Conservation (phyloP, 768 basidiomycete genomes). For the Tremella mesenterica region DNA sequence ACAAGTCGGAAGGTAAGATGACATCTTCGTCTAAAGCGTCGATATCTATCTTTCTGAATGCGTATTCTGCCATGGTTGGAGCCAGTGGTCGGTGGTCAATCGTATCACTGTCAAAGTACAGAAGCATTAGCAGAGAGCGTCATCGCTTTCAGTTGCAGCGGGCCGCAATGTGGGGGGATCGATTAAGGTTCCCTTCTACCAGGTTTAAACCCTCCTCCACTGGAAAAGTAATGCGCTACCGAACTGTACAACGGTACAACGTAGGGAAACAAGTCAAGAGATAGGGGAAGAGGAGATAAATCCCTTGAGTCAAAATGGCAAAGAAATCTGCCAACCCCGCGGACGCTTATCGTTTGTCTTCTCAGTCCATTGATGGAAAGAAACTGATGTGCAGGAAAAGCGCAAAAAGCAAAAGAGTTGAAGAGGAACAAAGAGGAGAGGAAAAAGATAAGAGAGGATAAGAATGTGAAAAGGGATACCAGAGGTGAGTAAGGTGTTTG, state of each 20-base stretch:
- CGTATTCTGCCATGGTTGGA: constrained; percentile 46
- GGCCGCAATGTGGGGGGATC: not conserved
- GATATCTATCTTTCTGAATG: constrained; percentile 88
- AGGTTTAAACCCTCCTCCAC: too few relatives aligned
- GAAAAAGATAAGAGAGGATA: constrained; percentile 70
- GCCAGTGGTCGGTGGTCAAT: too few relatives aligned
- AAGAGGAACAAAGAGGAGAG: constrained; percentile 93
- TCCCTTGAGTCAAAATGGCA: too few relatives aligned
- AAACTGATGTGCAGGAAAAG: constrained; percentile 58
- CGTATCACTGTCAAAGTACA: not conserved
- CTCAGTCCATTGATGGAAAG: not conserved
- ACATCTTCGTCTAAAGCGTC: constrained; percentile 89
- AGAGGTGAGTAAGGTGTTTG: constrained; percentile 50
- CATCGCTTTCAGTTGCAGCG: too few relatives aligned
- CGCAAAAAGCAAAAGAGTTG: constrained; percentile 84
- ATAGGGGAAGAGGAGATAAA: too few relatives aligned
- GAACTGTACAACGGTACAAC: too few relatives aligned
- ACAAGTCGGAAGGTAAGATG: constrained; percentile 73
- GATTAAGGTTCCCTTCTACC: too few relatives aligned
- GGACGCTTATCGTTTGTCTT: constrained; percentile 70
- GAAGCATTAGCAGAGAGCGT: too few relatives aligned
- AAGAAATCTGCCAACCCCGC: constrained; percentile 85
- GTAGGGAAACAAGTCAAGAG: too few relatives aligned
- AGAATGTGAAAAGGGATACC: constrained; percentile 92
- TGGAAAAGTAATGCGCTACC: too few relatives aligned